Evolutionary conservation across 192 early-diverging fungal species (phyloP).

Genomic region (Coemansia sp.): DNA sequence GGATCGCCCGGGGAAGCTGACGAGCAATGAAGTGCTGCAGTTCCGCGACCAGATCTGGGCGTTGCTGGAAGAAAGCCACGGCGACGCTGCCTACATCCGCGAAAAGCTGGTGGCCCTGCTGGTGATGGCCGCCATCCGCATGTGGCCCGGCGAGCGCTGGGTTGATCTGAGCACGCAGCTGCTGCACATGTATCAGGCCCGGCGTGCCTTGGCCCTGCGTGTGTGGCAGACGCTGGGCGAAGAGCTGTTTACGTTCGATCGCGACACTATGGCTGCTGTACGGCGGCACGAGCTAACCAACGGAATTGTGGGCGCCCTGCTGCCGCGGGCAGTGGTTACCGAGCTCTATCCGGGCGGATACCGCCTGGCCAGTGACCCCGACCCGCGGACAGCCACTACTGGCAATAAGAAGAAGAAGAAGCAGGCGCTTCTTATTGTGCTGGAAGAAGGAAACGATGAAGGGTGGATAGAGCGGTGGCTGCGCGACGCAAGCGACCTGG

Average conservation of each 20-base stretch:
- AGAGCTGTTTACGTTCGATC: slow-evolving; percentile 40
- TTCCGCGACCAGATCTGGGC: slow-evolving; percentile 19
- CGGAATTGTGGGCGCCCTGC: slow-evolving; percentile 32
- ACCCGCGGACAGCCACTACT: background rate
- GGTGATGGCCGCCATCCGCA: slow-evolving; percentile 23
- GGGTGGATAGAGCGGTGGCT: slow-evolving; percentile 37
- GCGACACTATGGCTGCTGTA: slow-evolving; percentile 27
- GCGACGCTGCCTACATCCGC: slow-evolving; percentile 19
- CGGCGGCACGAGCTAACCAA: slow-evolving; percentile 36
- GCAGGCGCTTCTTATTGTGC: slow-evolving; percentile 13
- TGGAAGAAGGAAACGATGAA: slow-evolving; percentile 35
- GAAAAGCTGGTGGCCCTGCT: slow-evolving; percentile 37
- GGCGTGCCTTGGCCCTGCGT: slow-evolving; percentile 23
- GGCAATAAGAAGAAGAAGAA: background rate
- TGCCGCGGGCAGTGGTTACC: slow-evolving; percentile 12
- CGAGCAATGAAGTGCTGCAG: background rate
- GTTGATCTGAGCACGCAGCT: slow-evolving; percentile 25
- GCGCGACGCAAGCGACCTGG: slow-evolving; percentile 1
- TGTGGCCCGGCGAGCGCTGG: slow-evolving; percentile 35
- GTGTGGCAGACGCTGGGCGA: slow-evolving; percentile 44
- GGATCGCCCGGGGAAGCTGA: background rate
- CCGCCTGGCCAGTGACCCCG: slow-evolving; percentile 27
- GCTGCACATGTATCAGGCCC: slow-evolving; percentile 14
- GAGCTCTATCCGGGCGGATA: slow-evolving; percentile 35
- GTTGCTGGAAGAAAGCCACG: slow-evolving; percentile 3